Percentiles rank a stretch among this genome's conserved stretches.
Evolutionary conservation across 2,329 filamentous ascomycete species (phyloP).

Genomic region (Shiraia sp.): DNA sequence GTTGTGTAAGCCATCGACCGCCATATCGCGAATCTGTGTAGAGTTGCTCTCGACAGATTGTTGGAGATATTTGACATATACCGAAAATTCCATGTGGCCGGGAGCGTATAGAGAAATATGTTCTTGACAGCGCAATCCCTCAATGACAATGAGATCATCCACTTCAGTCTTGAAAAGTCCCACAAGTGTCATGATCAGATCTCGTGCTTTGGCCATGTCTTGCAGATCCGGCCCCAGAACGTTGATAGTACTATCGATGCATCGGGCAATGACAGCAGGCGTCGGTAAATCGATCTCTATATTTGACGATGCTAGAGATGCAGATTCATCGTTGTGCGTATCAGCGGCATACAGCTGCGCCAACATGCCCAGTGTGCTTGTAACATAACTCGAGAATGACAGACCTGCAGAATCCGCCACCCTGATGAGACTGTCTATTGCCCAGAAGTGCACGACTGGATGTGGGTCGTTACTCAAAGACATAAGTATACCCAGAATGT

Average conservation of each 20-base stretch:
- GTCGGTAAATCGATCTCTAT: constrained; percentile 85
- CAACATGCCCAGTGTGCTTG: constrained; percentile 88
- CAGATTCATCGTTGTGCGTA: constrained; percentile 83
- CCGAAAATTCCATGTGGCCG: constrained; percentile 78
- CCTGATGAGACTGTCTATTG: constrained; percentile 81
- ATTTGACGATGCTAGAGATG: constrained; percentile 82
- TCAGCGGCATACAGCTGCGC: constrained; percentile 91
- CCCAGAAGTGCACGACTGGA: constrained; percentile 95
- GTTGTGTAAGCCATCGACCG: constrained; percentile 87
- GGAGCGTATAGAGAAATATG: constrained; percentile 92
- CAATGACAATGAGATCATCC: constrained; percentile 70
- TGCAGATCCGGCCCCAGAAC: constrained; percentile 94
- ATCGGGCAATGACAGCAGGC: constrained; percentile 79
- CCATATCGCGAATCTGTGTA: constrained; percentile 72
- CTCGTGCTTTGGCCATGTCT: constrained; percentile 86
- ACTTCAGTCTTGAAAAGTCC: constrained; percentile 79
- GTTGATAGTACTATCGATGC: constrained; percentile 94
- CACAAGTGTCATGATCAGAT: constrained; percentile 86
- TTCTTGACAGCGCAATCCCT: constrained; percentile 81
- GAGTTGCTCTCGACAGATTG: constrained; percentile 72
- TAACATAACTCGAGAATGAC: constrained; percentile 88
- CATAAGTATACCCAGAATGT: constrained; percentile 97
- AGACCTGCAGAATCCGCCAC: constrained; percentile 91
- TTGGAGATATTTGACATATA: constrained; percentile 83
- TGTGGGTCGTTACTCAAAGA: constrained; percentile 95